Evolutionary conservation across 768 basidiomycete genomes (phyloP).

Genomic region (Rhodotorula sphaerocarpa): DNA sequence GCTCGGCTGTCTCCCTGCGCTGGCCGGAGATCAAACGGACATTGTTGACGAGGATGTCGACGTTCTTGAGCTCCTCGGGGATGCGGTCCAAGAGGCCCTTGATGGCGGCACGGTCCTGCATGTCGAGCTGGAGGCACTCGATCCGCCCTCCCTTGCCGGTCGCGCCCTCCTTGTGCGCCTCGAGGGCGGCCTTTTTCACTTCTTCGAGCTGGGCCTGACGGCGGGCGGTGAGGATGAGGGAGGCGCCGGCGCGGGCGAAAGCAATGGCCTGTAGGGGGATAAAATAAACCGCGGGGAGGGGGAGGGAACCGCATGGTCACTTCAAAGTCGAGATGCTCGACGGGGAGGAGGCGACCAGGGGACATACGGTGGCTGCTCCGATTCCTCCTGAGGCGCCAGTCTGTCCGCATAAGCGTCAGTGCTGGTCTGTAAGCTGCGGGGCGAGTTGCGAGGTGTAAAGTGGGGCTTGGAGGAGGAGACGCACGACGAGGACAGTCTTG

Average conservation of each 20-base stretch:
- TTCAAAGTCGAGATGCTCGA: too few relatives aligned
- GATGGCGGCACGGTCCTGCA: constrained; percentile 20
- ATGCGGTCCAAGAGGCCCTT: constrained; percentile 16
- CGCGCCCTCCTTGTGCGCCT: constrained; percentile 21
- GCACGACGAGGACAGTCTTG: constrained; percentile 29
- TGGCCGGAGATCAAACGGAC: too few relatives aligned
- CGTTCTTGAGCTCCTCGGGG: constrained; percentile 19
- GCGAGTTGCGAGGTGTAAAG: background rate
- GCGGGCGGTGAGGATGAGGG: constrained; percentile 35
- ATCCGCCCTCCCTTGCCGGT: constrained; percentile 25
- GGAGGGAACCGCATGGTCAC: background rate
- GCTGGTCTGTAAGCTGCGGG: background rate
- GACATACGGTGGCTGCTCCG: constrained; percentile 25
- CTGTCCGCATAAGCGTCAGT: background rate
- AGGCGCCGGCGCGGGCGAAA: constrained; percentile 31
- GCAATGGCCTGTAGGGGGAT: constrained; percentile 34
- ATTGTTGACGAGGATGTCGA: constrained; percentile 38
- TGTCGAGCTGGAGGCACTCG: constrained; percentile 25
- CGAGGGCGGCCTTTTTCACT: constrained; percentile 1
- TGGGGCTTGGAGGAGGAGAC: background rate
- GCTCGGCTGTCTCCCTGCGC: too few relatives aligned
- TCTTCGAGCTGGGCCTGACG: constrained; percentile 31
- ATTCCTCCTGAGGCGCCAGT: constrained; percentile 32
- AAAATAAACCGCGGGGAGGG: too few relatives aligned
- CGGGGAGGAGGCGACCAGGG: background rate